Percentiles rank a stretch among this genome's conserved stretches.
Evolutionary conservation across 768 basidiomycete genomes (phyloP).

Genomic region (Calvatia gigantea): DNA sequence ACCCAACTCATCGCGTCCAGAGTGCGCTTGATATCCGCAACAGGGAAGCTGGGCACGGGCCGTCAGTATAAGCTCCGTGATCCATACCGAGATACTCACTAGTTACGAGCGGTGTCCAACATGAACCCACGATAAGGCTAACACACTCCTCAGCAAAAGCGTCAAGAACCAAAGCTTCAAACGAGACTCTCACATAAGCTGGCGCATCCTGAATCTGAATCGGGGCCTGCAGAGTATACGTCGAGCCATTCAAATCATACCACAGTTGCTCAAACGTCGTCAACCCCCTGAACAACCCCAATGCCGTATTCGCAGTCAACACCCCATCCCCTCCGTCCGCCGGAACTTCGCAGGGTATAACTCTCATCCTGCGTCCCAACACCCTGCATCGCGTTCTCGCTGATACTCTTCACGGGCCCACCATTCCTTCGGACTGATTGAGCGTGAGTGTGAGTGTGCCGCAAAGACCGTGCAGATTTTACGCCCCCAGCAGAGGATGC

Average conservation of each 20-base stretch:
- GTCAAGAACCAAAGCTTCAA: neutral
- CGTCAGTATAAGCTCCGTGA: neutral
- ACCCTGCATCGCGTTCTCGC: slow-evolving; percentile 48
- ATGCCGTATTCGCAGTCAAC: slow-evolving; percentile 57
- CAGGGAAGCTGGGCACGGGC: slow-evolving; percentile 46
- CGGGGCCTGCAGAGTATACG: slow-evolving; percentile 56
- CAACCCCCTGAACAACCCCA: slow-evolving; percentile 70
- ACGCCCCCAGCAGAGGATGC: slow-evolving; percentile 42
- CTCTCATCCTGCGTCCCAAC: slow-evolving; percentile 55
- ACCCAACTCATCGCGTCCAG: slow-evolving; percentile 78
- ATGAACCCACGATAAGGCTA: slow-evolving; percentile 75
- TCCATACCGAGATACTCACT: slow-evolving; percentile 33
- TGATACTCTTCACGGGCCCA: slow-evolving; percentile 41
- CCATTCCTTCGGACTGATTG: slow-evolving; percentile 19
- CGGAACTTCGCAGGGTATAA: slow-evolving; percentile 57
- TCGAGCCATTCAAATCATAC: slow-evolving; percentile 49
- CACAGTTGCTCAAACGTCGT: slow-evolving; percentile 74
- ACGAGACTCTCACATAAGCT: slow-evolving; percentile 49
- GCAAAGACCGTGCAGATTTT: slow-evolving; percentile 36
- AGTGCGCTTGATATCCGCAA: slow-evolving; percentile 60
- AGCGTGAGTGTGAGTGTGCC: slow-evolving; percentile 45
- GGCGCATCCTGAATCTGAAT: slow-evolving; percentile 59
- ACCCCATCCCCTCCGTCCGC: slow-evolving; percentile 50
- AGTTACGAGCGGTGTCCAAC: slow-evolving; percentile 81
- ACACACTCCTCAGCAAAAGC: neutral